These are phyloP conservation scores for Durio zibethinus DNA, from an alignment of 345 rosid genomes.

Conservation along the genomic window DNA sequence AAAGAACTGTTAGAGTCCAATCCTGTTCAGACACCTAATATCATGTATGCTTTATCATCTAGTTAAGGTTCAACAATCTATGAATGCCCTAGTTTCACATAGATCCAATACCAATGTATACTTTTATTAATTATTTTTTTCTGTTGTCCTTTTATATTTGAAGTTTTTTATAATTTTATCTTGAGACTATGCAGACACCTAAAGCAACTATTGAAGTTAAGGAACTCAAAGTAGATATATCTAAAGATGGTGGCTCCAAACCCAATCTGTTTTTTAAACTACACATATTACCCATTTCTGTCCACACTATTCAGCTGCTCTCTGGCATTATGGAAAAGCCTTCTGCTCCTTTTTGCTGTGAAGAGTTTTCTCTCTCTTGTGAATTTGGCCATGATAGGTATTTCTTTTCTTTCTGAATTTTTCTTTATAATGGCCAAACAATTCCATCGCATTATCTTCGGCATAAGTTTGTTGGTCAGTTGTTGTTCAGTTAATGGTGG, in stretches of 20 bases:
- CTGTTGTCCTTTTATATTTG: background rate
- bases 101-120: background rate
- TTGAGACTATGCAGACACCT: slow-evolving; percentile 56
- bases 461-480: background rate
- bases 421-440: slow-evolving; percentile 12
- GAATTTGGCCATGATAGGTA: slow-evolving; percentile 93
- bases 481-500: background rate
- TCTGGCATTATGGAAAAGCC: slow-evolving; percentile 50
- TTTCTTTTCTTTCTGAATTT: slow-evolving; percentile 3
- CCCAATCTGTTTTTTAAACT: slow-evolving; percentile 59
- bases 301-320: slow-evolving; percentile 46
- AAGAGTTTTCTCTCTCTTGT: slow-evolving; percentile 70
- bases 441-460: slow-evolving; percentile 2
- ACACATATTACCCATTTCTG: slow-evolving; percentile 60
- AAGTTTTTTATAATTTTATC: slow-evolving; percentile 3
- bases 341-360: slow-evolving; percentile 69
- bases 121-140: background rate
- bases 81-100: background rate
- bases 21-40: slow-evolving; percentile 6
- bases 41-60: slow-evolving; percentile 6
- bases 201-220: slow-evolving; percentile 64
- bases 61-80: background rate
- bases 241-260: slow-evolving; percentile 71
- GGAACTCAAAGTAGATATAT: slow-evolving; percentile 70
- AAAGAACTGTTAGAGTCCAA: background rate